Evolutionary conservation across 164 flowering plant genomes (phyloP), one percentile per base, ranked within the genome.

Genomic region (Platanus orientalis): DNA sequence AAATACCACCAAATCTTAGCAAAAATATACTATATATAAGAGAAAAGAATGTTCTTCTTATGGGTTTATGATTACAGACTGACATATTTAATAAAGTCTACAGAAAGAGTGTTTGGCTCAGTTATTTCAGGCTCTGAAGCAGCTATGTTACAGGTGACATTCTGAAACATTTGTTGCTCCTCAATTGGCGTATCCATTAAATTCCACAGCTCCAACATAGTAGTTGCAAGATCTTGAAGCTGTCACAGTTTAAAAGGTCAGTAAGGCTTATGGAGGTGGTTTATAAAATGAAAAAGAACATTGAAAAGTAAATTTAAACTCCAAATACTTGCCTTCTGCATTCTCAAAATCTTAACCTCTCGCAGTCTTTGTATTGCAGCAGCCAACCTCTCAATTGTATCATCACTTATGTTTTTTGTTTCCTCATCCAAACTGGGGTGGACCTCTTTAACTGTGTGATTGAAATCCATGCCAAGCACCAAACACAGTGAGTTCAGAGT

Each of bases 111-210:
- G 67, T 79, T 75, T 3, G 95, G 82, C 62, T 84, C 85, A 13
- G 75, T 87, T 54, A 89, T 74, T 75, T 92, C 94, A 53, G 73
- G 52, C 71, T 81, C 92, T 26, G 84, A 78, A 60, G 90, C 92
- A 66, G 86, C 89, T 21, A 87, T 76, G 6, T 88, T 82, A 40
- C 83, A 59, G 47, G 89, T 89, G 39, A 89, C 80, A 61, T 81
- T 79, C 62, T 89, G 92, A 79, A 89, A 88, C 65, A 69, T 70
- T 47, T 74, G 83, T 60, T 83, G 98, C 79, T 92, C 96, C 59
- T 83, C 91, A 27, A 65, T 29, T 16, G 96, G 91, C 58, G 89
- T 89, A 70, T 92, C 96, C 95, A 92, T 83, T 75, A 92, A 68
- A 73, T 78, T 81, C 97, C 97, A 90, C 1, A 90, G 76, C 80